Percentiles rank a stretch among this genome's conserved stretches.
These are phyloP conservation scores for Halophytophthora batemanensis DNA, from an alignment of 352 stramenopile genomes.

Conservation along the genomic window DNA sequence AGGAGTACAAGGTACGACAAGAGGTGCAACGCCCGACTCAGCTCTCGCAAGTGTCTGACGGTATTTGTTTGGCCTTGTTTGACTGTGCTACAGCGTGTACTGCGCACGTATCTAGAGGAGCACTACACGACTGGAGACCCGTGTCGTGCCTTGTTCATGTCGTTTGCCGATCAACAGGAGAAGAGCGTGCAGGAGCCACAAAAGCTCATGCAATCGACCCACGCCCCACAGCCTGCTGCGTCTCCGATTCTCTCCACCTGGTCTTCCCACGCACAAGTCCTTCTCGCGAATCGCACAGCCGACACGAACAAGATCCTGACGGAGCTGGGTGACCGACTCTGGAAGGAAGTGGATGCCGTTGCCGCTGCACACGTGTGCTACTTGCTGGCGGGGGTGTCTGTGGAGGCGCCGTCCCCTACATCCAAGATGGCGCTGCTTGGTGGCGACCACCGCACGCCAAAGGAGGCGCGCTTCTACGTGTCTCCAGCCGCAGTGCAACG, in stretches of 20 bases:
- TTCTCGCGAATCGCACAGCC: slow-evolving; percentile 73
- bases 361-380: slow-evolving; percentile 82
- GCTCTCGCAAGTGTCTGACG: slow-evolving; percentile 4
- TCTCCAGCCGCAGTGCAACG: slow-evolving; percentile 72
- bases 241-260: slow-evolving; percentile 70
- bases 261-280: slow-evolving; percentile 78
- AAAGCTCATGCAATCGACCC: slow-evolving; percentile 45
- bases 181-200: slow-evolving; percentile 84
- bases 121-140: slow-evolving; percentile 78
- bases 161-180: slow-evolving; percentile 81
- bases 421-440: slow-evolving; percentile 83
- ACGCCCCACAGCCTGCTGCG: slow-evolving; percentile 22
- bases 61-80: slow-evolving; percentile 1
- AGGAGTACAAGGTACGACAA: slow-evolving; percentile 67
- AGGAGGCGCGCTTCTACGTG: slow-evolving; percentile 81
- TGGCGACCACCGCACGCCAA: slow-evolving; percentile 63
- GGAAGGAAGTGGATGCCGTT: slow-evolving; percentile 62
- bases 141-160: slow-evolving; percentile 72
- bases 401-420: slow-evolving; percentile 73
- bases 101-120: slow-evolving; percentile 73
- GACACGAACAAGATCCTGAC: slow-evolving; percentile 84
- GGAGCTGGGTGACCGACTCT: slow-evolving; percentile 79
- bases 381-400: slow-evolving; percentile 58
- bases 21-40: background rate
- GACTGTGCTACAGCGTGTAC: slow-evolving; percentile 38